A percentile compares a stretch with the other conserved stretches of the same genome.
Conservation (phyloP, 768 basidiomycete species). For the Daedaleopsis nitida region DNA sequence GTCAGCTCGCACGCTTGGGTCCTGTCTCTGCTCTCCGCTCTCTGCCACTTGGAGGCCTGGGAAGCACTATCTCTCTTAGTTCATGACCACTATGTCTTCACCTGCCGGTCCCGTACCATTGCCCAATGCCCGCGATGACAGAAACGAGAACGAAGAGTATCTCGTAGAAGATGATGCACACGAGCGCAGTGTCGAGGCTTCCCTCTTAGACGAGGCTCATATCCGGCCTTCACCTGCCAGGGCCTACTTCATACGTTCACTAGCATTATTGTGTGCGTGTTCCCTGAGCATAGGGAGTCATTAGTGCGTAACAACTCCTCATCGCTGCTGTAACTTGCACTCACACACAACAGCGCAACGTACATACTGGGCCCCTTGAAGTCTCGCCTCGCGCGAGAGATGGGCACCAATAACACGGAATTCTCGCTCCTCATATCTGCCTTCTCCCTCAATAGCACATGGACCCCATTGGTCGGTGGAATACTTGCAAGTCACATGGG, state of each 20-base stretch:
- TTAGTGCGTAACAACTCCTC: constrained; percentile 48
- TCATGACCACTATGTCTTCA: background rate
- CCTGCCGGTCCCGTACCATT: background rate
- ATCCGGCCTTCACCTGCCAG: constrained; percentile 19
- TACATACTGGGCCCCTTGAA: constrained; percentile 82
- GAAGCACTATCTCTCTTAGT: too few relatives aligned
- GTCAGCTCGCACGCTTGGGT: background rate
- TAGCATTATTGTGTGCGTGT: constrained; percentile 73
- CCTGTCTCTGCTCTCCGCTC: background rate
- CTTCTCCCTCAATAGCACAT: constrained; percentile 71
- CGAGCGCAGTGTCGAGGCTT: background rate
- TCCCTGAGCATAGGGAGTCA: constrained; percentile 77
- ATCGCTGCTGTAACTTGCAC: background rate
- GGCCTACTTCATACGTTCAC: constrained; percentile 51
- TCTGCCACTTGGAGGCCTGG: too few relatives aligned
- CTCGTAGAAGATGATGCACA: background rate
- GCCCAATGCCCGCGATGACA: background rate
- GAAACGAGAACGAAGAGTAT: background rate
- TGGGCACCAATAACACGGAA: constrained; percentile 76
- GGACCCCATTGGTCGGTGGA: constrained; percentile 81
- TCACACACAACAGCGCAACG: constrained; percentile 48
- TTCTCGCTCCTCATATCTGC: constrained; percentile 79
- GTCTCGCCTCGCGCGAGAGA: constrained; percentile 63
- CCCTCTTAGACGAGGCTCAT: background rate
- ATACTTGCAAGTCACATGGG: constrained; percentile 70